These are phyloP conservation scores for Suhomyces guaymorum DNA, from an alignment of 1,139 yeast species.

Conservation along the genomic window DNA sequence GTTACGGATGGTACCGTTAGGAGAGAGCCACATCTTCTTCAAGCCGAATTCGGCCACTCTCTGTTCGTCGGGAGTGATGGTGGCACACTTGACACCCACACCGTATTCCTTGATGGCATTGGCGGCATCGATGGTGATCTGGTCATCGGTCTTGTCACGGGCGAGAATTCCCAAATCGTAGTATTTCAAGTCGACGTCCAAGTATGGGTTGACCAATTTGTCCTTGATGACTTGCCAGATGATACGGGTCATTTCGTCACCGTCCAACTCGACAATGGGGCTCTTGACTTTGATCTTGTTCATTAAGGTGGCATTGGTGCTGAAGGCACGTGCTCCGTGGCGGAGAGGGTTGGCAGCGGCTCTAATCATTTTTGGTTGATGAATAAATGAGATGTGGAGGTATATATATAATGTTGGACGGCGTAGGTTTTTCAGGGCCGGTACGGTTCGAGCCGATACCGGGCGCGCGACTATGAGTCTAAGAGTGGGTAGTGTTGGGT, in stretches of 20 bases:
- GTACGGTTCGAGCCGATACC: too few species aligned
- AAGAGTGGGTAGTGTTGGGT: too few species aligned
- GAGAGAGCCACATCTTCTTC: constrained; percentile 96
- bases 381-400: background rate
- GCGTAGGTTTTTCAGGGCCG: constrained; percentile 6
- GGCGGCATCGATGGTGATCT: constrained; percentile 88
- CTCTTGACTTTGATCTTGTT: constrained; percentile 74
- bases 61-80: constrained; percentile 97
- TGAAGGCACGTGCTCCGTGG: constrained; percentile 22
- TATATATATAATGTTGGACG: background rate
- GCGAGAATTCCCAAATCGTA: constrained; percentile 84
- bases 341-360: constrained; percentile 7
- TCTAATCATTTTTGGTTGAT: constrained; percentile 12
- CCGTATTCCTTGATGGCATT: constrained; percentile 84
- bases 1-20: constrained; percentile 95
- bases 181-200: constrained; percentile 86
- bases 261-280: constrained; percentile 95
- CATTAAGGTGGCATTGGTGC: constrained; percentile 21
- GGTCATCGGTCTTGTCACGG: constrained; percentile 85
- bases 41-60: constrained; percentile 86
- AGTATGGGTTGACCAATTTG: constrained; percentile 78
- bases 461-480: too few species aligned
- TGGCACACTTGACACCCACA: constrained; percentile 95
- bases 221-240: constrained; percentile 87
- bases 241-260: constrained; percentile 94